These are phyloP conservation scores for Claviceps quebecensis DNA, from an alignment of 2,329 filamentous ascomycete genomes.

Conservation along the genomic window DNA sequence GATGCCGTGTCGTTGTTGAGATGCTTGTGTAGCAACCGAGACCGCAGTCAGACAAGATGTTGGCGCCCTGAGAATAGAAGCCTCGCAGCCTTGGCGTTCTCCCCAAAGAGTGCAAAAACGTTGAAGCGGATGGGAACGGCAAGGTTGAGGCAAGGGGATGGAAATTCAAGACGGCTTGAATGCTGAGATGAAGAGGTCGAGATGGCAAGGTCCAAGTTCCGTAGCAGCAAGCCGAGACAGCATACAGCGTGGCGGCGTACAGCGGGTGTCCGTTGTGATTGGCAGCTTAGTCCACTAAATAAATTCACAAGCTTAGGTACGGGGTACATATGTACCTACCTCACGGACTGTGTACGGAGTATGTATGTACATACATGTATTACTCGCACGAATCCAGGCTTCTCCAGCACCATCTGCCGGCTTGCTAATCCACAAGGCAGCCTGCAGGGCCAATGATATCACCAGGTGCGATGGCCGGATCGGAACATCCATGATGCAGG, in stretches of 20 bases:
- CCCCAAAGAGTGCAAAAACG: background rate
- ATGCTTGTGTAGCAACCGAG: conserved; percentile 12
- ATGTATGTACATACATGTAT: background rate
- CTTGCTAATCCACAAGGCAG: conserved; percentile 6
- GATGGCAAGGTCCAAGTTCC: conserved; percentile 10
- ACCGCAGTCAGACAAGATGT: background rate
- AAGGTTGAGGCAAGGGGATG: conserved; percentile 1
- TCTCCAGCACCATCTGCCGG: background rate
- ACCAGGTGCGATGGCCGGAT: conserved; percentile 12
- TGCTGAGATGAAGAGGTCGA: conserved; percentile 10
- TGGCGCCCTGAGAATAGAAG: background rate
- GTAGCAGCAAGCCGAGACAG: background rate
- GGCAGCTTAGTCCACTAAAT: background rate
- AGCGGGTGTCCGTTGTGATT: background rate
- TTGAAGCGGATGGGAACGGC: conserved; percentile 2
- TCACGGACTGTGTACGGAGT: background rate
- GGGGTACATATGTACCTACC: background rate
- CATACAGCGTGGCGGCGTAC: too few relatives aligned
- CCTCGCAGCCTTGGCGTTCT: background rate
- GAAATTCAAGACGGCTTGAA: conserved; percentile 6
- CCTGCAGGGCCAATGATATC: conserved; percentile 21
- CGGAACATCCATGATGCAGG: conserved; percentile 24
- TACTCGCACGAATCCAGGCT: conserved; percentile 2
- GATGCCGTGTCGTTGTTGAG: conserved; percentile 17
- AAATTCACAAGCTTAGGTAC: background rate